phyloP scores from a whole-genome alignment of 2,329 filamentous ascomycete genomes.

The Aureobasidium sp. region DNA sequence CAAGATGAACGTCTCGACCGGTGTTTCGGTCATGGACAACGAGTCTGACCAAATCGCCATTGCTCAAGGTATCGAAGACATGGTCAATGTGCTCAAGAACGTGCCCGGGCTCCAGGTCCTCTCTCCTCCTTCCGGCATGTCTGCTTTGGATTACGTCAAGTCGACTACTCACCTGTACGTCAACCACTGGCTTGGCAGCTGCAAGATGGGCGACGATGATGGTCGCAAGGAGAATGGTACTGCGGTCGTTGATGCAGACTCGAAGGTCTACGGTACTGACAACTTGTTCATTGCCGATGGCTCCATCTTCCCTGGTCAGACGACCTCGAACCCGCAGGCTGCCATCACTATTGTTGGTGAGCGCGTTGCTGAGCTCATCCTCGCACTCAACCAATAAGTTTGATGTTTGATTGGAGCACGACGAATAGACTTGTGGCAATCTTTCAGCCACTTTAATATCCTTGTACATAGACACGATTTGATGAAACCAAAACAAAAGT shows the following conservation, averaged over 20 bases:
- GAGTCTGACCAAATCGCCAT: slow-evolving; percentile 3
- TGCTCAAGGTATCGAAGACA: slow-evolving; percentile 5
- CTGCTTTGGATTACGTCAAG: slow-evolving; percentile 9
- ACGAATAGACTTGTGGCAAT: background rate
- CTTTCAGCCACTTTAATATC: background rate
- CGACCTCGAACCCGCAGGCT: slow-evolving; percentile 43
- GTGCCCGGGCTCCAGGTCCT: slow-evolving; percentile 1
- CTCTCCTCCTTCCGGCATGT: slow-evolving; percentile 5
- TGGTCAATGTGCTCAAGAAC: slow-evolving; percentile 2
- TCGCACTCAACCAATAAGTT: slow-evolving; percentile 30
- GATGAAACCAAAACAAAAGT: background rate
- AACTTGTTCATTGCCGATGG: slow-evolving; percentile 18
- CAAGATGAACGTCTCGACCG: slow-evolving; percentile 7
- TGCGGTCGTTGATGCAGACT: slow-evolving; percentile 8
- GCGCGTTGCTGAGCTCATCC: slow-evolving; percentile 48
- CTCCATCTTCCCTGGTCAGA: slow-evolving; percentile 16
- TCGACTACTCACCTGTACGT: slow-evolving; percentile 7
- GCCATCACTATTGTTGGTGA: slow-evolving; percentile 60
- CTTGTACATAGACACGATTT: background rate
- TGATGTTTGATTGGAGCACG: background rate
- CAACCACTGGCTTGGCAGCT: slow-evolving; percentile 15
- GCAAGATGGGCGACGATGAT: slow-evolving; percentile 13
- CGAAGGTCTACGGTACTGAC: slow-evolving; percentile 17
- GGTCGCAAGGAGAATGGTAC: slow-evolving; percentile 2
- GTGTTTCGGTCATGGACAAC: background rate